These are phyloP conservation scores for Starmerella potacharoeniae DNA, from an alignment of 805 yeast species.

Conservation along the genomic window DNA sequence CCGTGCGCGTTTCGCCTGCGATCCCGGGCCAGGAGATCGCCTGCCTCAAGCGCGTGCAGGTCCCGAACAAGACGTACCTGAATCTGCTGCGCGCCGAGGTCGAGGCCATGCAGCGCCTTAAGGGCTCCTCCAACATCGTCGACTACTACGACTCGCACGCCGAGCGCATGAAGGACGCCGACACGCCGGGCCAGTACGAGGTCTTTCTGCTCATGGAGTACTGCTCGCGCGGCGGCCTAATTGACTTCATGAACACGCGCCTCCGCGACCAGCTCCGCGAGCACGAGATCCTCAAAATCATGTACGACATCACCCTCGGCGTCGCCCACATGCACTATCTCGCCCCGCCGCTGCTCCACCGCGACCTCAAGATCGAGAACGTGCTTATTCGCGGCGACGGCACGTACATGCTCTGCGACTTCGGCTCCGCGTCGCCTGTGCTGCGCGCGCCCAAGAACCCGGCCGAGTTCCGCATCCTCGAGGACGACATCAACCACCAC, in stretches of 20 bases:
- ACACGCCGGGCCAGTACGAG: slow-evolving; percentile 47
- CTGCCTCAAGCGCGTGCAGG: slow-evolving; percentile 89
- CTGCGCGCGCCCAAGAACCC: slow-evolving; percentile 64
- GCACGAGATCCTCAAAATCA: slow-evolving; percentile 66
- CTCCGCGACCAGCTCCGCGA: slow-evolving; percentile 68
- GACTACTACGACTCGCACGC: slow-evolving; percentile 94
- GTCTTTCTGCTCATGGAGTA: slow-evolving; percentile 87
- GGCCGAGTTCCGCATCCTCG: slow-evolving; percentile 60
- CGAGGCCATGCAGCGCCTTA: slow-evolving; percentile 85
- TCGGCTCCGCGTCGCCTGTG: slow-evolving; percentile 74
- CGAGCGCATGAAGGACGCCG: slow-evolving; percentile 42
- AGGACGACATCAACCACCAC: slow-evolving; percentile 75
- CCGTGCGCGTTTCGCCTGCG: slow-evolving; percentile 56
- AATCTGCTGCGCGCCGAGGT: slow-evolving; percentile 85
- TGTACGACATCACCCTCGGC: slow-evolving; percentile 71
- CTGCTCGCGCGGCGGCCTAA: slow-evolving; percentile 74
- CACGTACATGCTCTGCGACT: slow-evolving; percentile 78
- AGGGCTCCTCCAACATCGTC: slow-evolving; percentile 71
- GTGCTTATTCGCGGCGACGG: slow-evolving; percentile 61
- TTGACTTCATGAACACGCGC: slow-evolving; percentile 79
- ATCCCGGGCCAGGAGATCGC: slow-evolving; percentile 46
- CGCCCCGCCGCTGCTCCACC: slow-evolving; percentile 60
- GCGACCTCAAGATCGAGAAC: slow-evolving; percentile 91
- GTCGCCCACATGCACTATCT: slow-evolving; percentile 74
- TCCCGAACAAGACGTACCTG: slow-evolving; percentile 77